phyloP scores from a whole-genome alignment of 495 filamentous ascomycete genomes.

The Neurospora africana region DNA sequence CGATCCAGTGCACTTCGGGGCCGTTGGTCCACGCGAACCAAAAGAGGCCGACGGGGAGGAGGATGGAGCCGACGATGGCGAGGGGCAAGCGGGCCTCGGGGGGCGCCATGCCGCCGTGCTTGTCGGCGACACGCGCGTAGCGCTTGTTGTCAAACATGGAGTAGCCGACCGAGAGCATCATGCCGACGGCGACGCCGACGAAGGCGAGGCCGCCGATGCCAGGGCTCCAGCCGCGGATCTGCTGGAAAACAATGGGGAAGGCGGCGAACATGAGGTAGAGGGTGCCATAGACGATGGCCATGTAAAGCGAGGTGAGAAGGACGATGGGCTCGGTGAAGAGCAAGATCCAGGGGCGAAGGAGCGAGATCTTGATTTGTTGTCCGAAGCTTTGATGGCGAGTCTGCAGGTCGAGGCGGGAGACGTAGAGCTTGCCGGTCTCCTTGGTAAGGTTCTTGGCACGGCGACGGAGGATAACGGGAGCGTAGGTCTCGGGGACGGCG shows the following conservation, averaged over 20 bases:
- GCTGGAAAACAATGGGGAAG: conserved; percentile 70
- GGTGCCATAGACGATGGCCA: conserved; percentile 72
- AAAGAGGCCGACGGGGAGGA: conserved; percentile 45
- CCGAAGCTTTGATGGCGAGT: conserved; percentile 37
- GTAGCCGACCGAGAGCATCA: conserved; percentile 53
- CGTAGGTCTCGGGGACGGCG: conserved; percentile 82
- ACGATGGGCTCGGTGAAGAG: conserved; percentile 78
- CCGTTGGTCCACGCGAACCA: conserved; percentile 54
- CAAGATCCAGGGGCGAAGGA: conserved; percentile 64
- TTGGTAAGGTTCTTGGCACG: conserved; percentile 58
- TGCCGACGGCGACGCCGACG: conserved; percentile 68
- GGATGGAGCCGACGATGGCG: conserved; percentile 50
- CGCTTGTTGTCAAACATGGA: conserved; percentile 58
- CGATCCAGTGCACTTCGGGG: conserved; percentile 40
- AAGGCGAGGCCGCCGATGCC: conserved; percentile 73
- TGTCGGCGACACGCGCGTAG: conserved; percentile 43
- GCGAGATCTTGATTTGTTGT: conserved; percentile 36
- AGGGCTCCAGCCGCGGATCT: conserved; percentile 57
- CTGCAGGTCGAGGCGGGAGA: conserved; percentile 45
- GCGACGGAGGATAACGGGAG: conserved; percentile 52
- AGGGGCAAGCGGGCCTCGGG: conserved; percentile 75
- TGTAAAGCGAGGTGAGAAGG: conserved; percentile 61
- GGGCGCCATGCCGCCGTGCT: conserved; percentile 43
- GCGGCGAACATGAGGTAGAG: conserved; percentile 87
- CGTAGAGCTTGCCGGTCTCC: conserved; percentile 55